Conservation (phyloP, 2,329 filamentous ascomycete species). For the Fusarium cyanostomum region DNA sequence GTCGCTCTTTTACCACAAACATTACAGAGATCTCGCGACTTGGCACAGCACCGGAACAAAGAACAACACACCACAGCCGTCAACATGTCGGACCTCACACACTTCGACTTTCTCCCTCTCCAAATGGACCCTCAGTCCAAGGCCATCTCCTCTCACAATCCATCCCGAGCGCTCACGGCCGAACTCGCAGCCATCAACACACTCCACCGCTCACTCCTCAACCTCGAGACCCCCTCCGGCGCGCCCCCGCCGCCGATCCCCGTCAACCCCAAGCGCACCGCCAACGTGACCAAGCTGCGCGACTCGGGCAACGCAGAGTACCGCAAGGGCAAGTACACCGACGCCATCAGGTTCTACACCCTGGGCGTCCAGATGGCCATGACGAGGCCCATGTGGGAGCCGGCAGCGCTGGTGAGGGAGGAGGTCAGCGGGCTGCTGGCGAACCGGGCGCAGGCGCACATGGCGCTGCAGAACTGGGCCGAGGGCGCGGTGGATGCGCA, state of each 20-base stretch:
- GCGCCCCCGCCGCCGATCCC: conserved; percentile 88
- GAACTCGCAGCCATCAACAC: conserved; percentile 80
- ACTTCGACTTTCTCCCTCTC: conserved; percentile 85
- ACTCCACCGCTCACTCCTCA: conserved; percentile 79
- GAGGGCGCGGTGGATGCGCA: conserved; percentile 90
- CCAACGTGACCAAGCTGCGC: conserved; percentile 88
- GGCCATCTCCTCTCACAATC: conserved; percentile 64
- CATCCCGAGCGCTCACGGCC: conserved; percentile 62
- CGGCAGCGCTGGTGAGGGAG: conserved; percentile 81
- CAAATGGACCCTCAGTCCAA: conserved; percentile 85
- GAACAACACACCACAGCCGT: conserved; percentile 6
- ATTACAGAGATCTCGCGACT: not conserved
- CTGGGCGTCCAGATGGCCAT: conserved; percentile 92
- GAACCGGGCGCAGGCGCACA: conserved; percentile 90
- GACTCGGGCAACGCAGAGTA: conserved; percentile 86
- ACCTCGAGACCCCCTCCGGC: conserved; percentile 60
- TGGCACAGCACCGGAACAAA: not conserved
- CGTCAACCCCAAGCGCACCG: conserved; percentile 90
- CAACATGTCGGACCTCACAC: conserved; percentile 69
- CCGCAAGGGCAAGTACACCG: conserved; percentile 77
- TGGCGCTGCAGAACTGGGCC: conserved; percentile 82
- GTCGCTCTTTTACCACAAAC: conserved; percentile 24
- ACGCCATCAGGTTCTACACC: conserved; percentile 83
- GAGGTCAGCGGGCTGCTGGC: conserved; percentile 83
- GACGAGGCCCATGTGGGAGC: conserved; percentile 86